Conservation (phyloP, 148 eudicot species). For the Suaeda aralocaspica region DNA sequence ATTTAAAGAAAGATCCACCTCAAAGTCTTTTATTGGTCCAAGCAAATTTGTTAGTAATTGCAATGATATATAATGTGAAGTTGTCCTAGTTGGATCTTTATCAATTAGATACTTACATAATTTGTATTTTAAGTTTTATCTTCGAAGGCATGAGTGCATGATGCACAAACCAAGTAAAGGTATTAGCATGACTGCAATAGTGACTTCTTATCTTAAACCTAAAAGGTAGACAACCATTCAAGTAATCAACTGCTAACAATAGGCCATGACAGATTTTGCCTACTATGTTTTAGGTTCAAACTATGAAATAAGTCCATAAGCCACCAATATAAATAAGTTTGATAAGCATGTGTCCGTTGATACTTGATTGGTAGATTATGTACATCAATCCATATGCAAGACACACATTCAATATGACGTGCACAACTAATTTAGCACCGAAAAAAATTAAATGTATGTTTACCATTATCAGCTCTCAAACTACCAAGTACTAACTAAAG, state of each 20-base stretch:
- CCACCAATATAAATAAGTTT: too few species aligned
- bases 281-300: neutral
- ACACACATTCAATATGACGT: neutral
- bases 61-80: neutral
- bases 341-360: too few species aligned
- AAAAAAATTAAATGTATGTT: neutral
- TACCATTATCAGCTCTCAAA: neutral
- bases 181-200: too few species aligned
- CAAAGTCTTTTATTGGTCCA: neutral
- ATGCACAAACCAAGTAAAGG: neutral
- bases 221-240: neutral
- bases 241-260: neutral
- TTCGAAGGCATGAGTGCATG: neutral
- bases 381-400: slow-evolving; percentile 1
- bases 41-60: neutral
- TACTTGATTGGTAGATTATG: too few species aligned
- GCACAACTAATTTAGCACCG: neutral
- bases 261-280: neutral
- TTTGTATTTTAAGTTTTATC: neutral
- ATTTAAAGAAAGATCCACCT: neutral
- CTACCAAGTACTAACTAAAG: neutral
- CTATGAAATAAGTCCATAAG: neutral
- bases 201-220: too few species aligned
- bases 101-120: neutral
- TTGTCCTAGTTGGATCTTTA: neutral